phyloP scores from a whole-genome alignment of 2,329 filamentous ascomycete genomes.

The Aspergillus alliaceus region DNA sequence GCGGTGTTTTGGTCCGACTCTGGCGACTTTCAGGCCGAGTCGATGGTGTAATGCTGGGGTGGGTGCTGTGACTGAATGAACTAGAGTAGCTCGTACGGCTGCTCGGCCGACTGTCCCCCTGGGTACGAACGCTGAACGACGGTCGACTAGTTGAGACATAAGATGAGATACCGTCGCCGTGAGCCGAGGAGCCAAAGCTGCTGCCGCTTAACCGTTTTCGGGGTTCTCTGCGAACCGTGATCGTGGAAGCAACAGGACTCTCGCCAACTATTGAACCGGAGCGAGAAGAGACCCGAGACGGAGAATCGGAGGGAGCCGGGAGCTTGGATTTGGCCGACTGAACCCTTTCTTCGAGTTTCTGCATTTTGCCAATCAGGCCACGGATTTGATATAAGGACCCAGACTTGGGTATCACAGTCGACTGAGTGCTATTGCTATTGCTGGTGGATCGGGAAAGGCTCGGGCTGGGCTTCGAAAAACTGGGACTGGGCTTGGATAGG shows the following conservation, averaged over 20 bases:
- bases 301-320: constrained; percentile 75
- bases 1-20: constrained; percentile 64
- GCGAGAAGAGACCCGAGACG: constrained; percentile 78
- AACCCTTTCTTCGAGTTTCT: constrained; percentile 89
- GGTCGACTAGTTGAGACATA: constrained; percentile 39
- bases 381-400: constrained; percentile 89
- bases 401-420: constrained; percentile 55
- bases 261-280: constrained; percentile 51
- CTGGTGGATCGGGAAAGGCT: constrained; percentile 16
- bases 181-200: constrained; percentile 40
- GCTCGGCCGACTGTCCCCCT: constrained; percentile 64
- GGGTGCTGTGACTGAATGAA: constrained; percentile 42
- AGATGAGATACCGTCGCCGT: constrained; percentile 37
- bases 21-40: constrained; percentile 66
- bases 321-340: constrained; percentile 89
- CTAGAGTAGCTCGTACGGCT: constrained; percentile 66
- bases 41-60: constrained; percentile 36
- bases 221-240: constrained; percentile 54
- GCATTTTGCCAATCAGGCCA: constrained; percentile 93
- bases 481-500: constrained; percentile 15
- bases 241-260: constrained; percentile 52
- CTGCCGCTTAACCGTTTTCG: constrained; percentile 45
- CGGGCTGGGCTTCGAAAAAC: constrained; percentile 12
- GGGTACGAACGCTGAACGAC: constrained; percentile 49
- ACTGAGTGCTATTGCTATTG: constrained; percentile 49